These are phyloP conservation scores for Cladosporium velox DNA, from an alignment of 2,329 filamentous ascomycete species.

Conservation along the genomic window DNA sequence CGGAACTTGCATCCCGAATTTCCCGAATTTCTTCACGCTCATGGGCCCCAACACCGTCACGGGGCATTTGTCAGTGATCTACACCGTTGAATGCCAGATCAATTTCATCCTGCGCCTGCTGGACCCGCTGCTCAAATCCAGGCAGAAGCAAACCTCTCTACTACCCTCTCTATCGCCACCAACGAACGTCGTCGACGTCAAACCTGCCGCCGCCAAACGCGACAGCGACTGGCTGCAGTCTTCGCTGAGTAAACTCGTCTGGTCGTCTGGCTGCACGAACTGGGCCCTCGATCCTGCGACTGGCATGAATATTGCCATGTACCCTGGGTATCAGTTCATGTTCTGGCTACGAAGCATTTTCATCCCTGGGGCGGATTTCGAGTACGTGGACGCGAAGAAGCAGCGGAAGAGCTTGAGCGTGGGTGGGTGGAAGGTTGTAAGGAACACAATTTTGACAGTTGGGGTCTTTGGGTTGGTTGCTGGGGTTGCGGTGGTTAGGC, in stretches of 20 bases:
- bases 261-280: conserved; percentile 53
- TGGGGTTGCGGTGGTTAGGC: background rate
- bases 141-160: conserved; percentile 34
- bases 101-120: conserved; percentile 35
- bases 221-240: conserved; percentile 46
- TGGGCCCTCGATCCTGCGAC: conserved; percentile 54
- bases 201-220: conserved; percentile 28
- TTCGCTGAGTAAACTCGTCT: conserved; percentile 49
- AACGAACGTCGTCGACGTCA: conserved; percentile 34
- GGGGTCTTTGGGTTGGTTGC: background rate
- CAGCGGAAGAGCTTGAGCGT: conserved; percentile 25
- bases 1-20: conserved; percentile 33
- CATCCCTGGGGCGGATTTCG: conserved; percentile 33
- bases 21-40: conserved; percentile 39
- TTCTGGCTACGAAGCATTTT: conserved; percentile 54
- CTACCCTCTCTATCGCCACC: conserved; percentile 31
- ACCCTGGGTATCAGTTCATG: conserved; percentile 54
- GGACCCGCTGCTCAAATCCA: conserved; percentile 43
- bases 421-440: conserved; percentile 29
- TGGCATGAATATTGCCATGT: conserved; percentile 54
- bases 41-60: conserved; percentile 31
- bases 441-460: background rate
- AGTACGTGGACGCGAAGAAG: conserved; percentile 25
- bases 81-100: conserved; percentile 30
- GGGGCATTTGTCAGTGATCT: conserved; percentile 33